Evolutionary conservation across 768 basidiomycete genomes (phyloP).

Genomic region (Glaciozyma martinii): DNA sequence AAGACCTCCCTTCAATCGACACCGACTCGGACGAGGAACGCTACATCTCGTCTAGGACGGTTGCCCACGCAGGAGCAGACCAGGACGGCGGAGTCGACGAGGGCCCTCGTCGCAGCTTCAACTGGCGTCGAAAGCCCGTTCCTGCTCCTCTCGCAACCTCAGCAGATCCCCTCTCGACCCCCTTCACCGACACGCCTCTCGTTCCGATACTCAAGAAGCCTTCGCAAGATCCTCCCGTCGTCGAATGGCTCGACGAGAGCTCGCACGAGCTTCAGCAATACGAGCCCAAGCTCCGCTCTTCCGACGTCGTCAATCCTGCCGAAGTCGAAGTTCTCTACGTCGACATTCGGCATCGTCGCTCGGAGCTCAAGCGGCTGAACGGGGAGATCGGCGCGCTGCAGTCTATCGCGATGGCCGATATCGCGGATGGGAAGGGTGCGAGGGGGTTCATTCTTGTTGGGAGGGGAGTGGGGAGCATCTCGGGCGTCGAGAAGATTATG

Average conservation of each 20-base stretch:
- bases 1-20: neutral
- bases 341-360: neutral
- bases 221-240: too few relatives aligned
- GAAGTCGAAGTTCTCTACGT: neutral
- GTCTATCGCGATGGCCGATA: neutral
- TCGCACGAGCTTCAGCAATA: too few relatives aligned
- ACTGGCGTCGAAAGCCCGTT: too few relatives aligned
- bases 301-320: neutral
- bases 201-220: too few relatives aligned
- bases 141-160: too few relatives aligned
- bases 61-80: too few relatives aligned
- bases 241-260: too few relatives aligned
- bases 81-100: too few relatives aligned
- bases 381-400: neutral
- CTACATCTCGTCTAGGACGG: neutral
- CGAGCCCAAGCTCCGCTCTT: neutral
- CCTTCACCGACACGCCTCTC: too few relatives aligned
- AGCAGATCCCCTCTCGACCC: too few relatives aligned
- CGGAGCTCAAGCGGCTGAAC: neutral
- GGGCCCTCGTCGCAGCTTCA: too few relatives aligned
- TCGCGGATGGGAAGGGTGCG: neutral
- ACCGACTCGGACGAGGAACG: slow-evolving; percentile 1
- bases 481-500: neutral
- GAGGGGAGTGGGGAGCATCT: neutral
- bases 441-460: neutral